Evolutionary conservation across 2,329 filamentous ascomycete species (phyloP).

Genomic region (Bipolaris oryzae): DNA sequence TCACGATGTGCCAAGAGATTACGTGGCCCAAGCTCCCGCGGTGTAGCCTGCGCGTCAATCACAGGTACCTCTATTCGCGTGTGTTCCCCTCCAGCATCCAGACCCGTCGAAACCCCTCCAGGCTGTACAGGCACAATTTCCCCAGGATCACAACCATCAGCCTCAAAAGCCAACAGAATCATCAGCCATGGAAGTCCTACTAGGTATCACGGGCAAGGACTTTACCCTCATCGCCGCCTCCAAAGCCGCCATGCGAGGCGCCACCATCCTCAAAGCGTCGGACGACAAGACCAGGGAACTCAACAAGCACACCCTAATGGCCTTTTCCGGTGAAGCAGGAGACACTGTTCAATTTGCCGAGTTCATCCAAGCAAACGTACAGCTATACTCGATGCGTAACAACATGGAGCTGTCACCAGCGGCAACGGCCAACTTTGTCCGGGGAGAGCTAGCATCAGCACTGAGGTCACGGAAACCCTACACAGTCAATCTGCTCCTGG

Average conservation of each 20-base stretch:
- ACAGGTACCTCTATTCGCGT: constrained; percentile 7
- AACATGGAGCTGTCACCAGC: constrained; percentile 88
- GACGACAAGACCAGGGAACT: constrained; percentile 96
- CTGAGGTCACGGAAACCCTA: constrained; percentile 92
- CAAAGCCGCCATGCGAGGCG: constrained; percentile 97
- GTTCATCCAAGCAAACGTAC: constrained; percentile 97
- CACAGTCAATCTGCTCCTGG: constrained; percentile 94
- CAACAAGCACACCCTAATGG: constrained; percentile 94
- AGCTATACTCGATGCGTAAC: constrained; percentile 98
- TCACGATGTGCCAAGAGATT: constrained; percentile 4
- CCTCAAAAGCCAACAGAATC: constrained; percentile 56
- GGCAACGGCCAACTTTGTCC: constrained; percentile 90
- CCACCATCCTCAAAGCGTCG: constrained; percentile 89
- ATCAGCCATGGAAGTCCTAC: constrained; percentile 76
- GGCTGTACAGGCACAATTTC: neutral
- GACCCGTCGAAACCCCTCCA: neutral
- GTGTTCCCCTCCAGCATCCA: neutral
- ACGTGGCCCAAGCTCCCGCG: constrained; percentile 8
- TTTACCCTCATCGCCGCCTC: constrained; percentile 97
- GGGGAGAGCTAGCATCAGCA: constrained; percentile 88
- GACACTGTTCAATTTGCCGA: constrained; percentile 99
- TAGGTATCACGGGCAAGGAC: constrained; percentile 98
- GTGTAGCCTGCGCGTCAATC: constrained; percentile 3
- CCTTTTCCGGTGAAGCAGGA: constrained; percentile 93
- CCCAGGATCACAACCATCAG: constrained; percentile 8